Base-by-base conservation (phyloP, 805 yeast species). In the Spathaspora hagerdaliae region DNA sequence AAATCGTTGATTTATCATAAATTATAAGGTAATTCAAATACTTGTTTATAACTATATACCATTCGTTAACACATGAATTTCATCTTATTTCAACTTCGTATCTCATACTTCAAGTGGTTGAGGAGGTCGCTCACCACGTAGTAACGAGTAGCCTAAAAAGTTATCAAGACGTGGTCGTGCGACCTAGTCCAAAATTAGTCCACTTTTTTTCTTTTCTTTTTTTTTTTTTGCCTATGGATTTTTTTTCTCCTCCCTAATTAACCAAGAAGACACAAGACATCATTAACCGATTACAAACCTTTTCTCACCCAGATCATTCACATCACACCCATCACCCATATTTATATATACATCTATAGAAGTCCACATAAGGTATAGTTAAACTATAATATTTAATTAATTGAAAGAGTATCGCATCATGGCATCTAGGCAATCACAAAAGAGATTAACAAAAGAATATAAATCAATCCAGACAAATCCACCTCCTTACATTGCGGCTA, bases 401-500 rank as follows among this genome's bases (percentile, higher is more conserved):
- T 19, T 3, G 5, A 19, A 19, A 19, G 5, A 19, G 24, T 13
- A 19, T 5, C 24, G 24, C 14, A 42, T 12, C 14, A 71, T 71
- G 76, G 73, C 72, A 29, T 58, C 68, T 14, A 59, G 69, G 43
- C 74, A 64, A 53, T 64, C 75, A 27, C 74, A 68, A 49, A 69
- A 64, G 42, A 60, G 83, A 45, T 77, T 90, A 41, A 79, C 87
- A 2, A 84, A 86, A 59, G 97, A 90, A 67, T 90, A 88, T 64
- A 87, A 85, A 61, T 68, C 81, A 38, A 79, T 94, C 51, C 77
- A 77, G 54, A 84, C 81, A 45, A 84, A 77, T 56, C 96, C 97
- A 1, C 88, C 96, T 8, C 96, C 96, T 6, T 91, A 67, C 59
- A 82, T 92, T 38, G 70, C 71, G 9, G 97, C 97, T 19, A 82